A percentile compares a stretch with the other conserved stretches of the same genome.
phyloP scores from a whole-genome alignment of 176 grass and related monocot genomes.

The Areca catechu region DNA sequence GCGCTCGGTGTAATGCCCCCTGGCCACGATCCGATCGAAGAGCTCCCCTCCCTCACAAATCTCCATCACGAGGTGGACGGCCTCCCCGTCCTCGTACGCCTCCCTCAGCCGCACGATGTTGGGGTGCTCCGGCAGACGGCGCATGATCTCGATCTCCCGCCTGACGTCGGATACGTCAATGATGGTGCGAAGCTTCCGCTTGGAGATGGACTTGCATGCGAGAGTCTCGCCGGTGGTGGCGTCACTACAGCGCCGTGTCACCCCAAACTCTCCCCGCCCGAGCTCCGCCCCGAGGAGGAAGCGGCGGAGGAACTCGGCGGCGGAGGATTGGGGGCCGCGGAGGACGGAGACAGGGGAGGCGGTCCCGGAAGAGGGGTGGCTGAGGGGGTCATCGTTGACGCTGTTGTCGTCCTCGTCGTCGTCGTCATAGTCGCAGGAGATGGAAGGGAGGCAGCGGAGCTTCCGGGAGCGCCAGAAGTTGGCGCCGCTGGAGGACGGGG shows the following conservation, averaged over 20 bases:
- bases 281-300: constrained; percentile 64
- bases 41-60: constrained; percentile 67
- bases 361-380: too few species aligned
- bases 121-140: constrained; percentile 24
- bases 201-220: constrained; percentile 79
- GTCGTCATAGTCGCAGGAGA: too few species aligned
- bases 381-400: too few species aligned
- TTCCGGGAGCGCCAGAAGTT: constrained; percentile 16
- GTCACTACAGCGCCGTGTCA: constrained; percentile 57
- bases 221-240: constrained; percentile 37
- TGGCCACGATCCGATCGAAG: constrained; percentile 55
- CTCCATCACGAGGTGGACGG: constrained; percentile 63
- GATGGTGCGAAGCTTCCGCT: constrained; percentile 33
- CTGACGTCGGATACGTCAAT: constrained; percentile 54
- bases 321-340: too few species aligned
- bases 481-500: not conserved
- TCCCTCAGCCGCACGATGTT: constrained; percentile 39
- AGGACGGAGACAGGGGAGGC: too few species aligned
- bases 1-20: constrained; percentile 52
- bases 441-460: too few species aligned
- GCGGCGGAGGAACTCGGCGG: too few species aligned
- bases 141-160: constrained; percentile 62
- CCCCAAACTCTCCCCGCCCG: constrained; percentile 79
- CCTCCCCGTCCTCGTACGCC: constrained; percentile 53
- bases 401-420: too few species aligned